These are phyloP conservation scores for Yarrowia sp. DNA, from an alignment of 805 yeast genomes.

Conservation along the genomic window DNA sequence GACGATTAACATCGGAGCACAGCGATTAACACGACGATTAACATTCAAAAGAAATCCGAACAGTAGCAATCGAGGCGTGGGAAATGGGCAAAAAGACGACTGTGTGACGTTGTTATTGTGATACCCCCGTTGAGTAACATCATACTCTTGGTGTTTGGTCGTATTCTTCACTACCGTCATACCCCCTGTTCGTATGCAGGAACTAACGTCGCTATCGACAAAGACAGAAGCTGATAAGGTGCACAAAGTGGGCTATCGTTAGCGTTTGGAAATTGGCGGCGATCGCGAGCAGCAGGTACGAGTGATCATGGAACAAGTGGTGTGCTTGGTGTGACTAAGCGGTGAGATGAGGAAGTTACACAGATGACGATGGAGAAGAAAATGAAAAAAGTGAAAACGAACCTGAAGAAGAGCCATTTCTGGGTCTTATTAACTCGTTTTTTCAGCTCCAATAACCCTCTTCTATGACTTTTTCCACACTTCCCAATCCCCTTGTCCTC, in stretches of 20 bases:
- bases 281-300: constrained; percentile 30
- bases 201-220: constrained; percentile 8
- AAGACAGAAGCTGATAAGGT: background rate
- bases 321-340: background rate
- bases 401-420: too few relatives aligned
- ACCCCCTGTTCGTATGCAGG: background rate
- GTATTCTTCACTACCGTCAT: background rate
- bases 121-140: background rate
- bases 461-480: background rate
- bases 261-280: constrained; percentile 26
- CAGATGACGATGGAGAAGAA: too few relatives aligned
- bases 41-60: constrained; percentile 13
- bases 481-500: background rate
- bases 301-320: background rate
- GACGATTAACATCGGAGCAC: constrained; percentile 4
- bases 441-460: too few relatives aligned
- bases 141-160: background rate
- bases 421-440: too few relatives aligned
- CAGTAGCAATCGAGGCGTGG: too few relatives aligned
- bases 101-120: background rate
- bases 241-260: constrained; percentile 21
- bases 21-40: constrained; percentile 1
- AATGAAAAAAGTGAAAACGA: too few relatives aligned
- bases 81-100: too few relatives aligned
- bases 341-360: too few relatives aligned